A percentile compares a stretch with the other conserved stretches of the same genome.
Conservation (phyloP, 1,284 basidiomycete species). For the Malassezia obtusa region DNA sequence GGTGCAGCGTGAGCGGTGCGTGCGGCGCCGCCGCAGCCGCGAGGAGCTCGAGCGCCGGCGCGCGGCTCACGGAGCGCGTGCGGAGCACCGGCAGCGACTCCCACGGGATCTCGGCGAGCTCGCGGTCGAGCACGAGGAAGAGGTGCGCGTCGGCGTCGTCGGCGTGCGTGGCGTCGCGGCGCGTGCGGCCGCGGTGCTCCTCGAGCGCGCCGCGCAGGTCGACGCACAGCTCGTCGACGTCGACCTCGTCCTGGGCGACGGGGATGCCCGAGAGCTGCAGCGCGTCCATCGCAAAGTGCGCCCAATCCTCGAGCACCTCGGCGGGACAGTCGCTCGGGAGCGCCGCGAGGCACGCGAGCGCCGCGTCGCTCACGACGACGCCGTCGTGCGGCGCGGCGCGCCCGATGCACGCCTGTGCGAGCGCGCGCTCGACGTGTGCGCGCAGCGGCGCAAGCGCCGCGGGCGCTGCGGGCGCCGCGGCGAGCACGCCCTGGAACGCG, state of each 20-base stretch:
- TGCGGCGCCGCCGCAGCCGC: slow-evolving; percentile 56
- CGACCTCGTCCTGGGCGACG: slow-evolving; percentile 81
- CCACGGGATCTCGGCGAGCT: slow-evolving; percentile 84
- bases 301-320: slow-evolving; percentile 87
- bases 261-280: slow-evolving; percentile 85
- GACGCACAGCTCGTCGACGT: slow-evolving; percentile 66
- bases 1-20: slow-evolving; percentile 10
- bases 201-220: slow-evolving; percentile 38
- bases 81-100: slow-evolving; percentile 81
- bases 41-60: slow-evolving; percentile 80
- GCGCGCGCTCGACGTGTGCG: slow-evolving; percentile 62
- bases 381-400: not conserved
- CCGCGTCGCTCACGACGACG: slow-evolving; percentile 58
- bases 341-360: slow-evolving; percentile 76
- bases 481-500: slow-evolving; percentile 63
- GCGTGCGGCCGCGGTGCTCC: slow-evolving; percentile 32
- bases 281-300: slow-evolving; percentile 85
- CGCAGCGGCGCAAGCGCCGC: not conserved
- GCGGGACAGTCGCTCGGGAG: slow-evolving; percentile 66
- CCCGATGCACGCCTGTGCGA: slow-evolving; percentile 52
- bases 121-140: slow-evolving; percentile 83
- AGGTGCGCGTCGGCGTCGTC: slow-evolving; percentile 56
- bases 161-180: slow-evolving; percentile 1
- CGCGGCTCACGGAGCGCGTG: slow-evolving; percentile 74
- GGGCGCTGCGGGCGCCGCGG: slow-evolving; percentile 10